A percentile compares a stretch with the other conserved stretches of the same genome.
Conservation (phyloP, 1,284 basidiomycete genomes). For the Acaromyces ingoldii region DNA sequence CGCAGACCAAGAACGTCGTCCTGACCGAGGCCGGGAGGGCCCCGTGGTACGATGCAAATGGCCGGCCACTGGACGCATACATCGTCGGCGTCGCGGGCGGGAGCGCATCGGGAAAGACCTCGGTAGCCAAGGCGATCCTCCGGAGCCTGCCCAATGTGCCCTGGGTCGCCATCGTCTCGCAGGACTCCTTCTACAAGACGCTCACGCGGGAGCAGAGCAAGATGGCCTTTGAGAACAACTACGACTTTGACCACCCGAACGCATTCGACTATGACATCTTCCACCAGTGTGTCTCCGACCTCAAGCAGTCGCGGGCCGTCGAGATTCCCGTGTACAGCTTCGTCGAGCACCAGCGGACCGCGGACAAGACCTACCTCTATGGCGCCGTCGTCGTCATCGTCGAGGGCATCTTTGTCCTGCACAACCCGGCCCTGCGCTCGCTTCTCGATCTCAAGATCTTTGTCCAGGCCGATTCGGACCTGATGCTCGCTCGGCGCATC, state of each 20-base stretch:
- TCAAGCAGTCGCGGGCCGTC: conserved; percentile 68
- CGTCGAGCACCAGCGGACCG: conserved; percentile 76
- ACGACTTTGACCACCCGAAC: conserved; percentile 90
- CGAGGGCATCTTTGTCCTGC: conserved; percentile 87
- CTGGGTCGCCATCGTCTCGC: conserved; percentile 48
- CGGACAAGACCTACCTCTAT: conserved; percentile 85
- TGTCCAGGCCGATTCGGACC: conserved; percentile 75
- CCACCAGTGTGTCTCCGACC: conserved; percentile 69
- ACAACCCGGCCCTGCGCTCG: conserved; percentile 62
- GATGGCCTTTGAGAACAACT: conserved; percentile 74
- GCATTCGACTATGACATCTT: conserved; percentile 87
- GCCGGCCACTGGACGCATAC: conserved; percentile 61
- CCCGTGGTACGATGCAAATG: conserved; percentile 66
- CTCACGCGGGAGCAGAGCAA: conserved; percentile 72
- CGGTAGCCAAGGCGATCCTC: conserved; percentile 40
- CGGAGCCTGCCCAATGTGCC: conserved; percentile 42
- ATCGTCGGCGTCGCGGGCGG: conserved; percentile 92
- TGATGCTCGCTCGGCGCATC: conserved; percentile 92
- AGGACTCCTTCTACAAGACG: conserved; percentile 90
- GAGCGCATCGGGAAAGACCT: conserved; percentile 85
- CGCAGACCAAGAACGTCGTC: conserved; percentile 30
- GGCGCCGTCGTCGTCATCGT: conserved; percentile 87
- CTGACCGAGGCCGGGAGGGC: conserved; percentile 47
- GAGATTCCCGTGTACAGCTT: conserved; percentile 89
- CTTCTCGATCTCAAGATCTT: conserved; percentile 83